These are phyloP conservation scores for Conringia planisiliqua DNA, from an alignment of 345 rosid species.

Conservation along the genomic window DNA sequence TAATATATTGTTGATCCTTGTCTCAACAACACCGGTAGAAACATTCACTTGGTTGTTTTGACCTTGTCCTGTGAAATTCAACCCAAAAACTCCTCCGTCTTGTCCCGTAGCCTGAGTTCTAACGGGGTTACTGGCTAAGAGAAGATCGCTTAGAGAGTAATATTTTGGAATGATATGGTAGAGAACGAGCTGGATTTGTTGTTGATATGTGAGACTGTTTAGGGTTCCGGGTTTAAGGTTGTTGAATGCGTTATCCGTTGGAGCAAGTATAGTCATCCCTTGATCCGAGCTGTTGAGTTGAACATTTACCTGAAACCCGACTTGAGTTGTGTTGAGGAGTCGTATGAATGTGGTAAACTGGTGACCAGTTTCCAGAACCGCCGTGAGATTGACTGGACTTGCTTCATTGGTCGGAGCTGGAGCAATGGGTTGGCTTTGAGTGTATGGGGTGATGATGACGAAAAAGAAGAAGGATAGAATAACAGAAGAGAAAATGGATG, in stretches of 20 bases:
- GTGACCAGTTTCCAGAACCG: conserved; percentile 52
- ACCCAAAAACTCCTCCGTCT: conserved; percentile 41
- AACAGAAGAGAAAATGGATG: neutral
- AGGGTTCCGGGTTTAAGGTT: conserved; percentile 50
- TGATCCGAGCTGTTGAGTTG: conserved; percentile 67
- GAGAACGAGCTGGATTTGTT: conserved; percentile 57
- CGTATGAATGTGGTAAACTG: conserved; percentile 53
- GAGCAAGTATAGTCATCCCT: conserved; percentile 69
- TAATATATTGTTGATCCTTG: conserved; percentile 49
- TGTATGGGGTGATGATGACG: neutral
- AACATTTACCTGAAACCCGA: conserved; percentile 42
- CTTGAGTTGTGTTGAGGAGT: conserved; percentile 52
- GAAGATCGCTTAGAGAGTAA: conserved; percentile 46
- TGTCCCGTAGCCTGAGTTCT: conserved; percentile 53
- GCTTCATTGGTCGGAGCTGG: conserved; percentile 47
- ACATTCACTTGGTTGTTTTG: conserved; percentile 65
- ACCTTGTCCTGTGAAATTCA: conserved; percentile 48
- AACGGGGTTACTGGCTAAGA: conserved; percentile 60
- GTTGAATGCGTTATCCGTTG: conserved; percentile 73
- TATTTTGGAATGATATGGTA: conserved; percentile 53
- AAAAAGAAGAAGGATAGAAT: neutral
- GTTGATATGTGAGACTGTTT: conserved; percentile 41
- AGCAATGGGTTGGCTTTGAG: conserved; percentile 30
- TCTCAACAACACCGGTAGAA: conserved; percentile 53
- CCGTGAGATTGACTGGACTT: conserved; percentile 61